Evolutionary conservation across 768 basidiomycete genomes (phyloP).

Genomic region (Serendipita sp.): DNA sequence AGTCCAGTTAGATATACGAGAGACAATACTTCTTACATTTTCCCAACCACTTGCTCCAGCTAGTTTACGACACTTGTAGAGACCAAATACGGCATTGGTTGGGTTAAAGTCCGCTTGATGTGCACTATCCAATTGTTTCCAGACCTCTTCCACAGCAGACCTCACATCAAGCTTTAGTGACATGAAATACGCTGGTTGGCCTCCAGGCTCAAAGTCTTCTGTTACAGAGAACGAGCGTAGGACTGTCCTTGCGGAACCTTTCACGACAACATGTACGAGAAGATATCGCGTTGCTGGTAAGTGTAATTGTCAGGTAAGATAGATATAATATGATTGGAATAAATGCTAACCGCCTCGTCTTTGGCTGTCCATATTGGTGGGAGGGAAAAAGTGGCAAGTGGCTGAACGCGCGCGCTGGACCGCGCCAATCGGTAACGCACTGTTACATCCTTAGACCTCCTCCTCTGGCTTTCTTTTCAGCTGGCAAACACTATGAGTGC

Average conservation of each 20-base stretch:
- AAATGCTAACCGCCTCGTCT: too few relatives aligned
- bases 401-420: too few relatives aligned
- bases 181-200: not conserved
- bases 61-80: not conserved
- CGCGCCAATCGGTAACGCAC: too few relatives aligned
- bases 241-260: not conserved
- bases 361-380: too few relatives aligned
- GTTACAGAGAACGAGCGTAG: not conserved
- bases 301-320: too few relatives aligned
- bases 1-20: not conserved
- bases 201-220: slow-evolving; percentile 2
- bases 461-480: too few relatives aligned
- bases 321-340: too few relatives aligned
- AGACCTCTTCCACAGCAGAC: not conserved
- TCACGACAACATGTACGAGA: not conserved
- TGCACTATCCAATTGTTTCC: not conserved
- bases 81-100: not conserved
- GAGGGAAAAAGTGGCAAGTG: too few relatives aligned
- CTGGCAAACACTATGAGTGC: too few relatives aligned
- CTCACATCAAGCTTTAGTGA: not conserved
- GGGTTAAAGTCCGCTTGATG: not conserved
- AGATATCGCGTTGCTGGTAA: not conserved
- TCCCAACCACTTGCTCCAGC: not conserved
- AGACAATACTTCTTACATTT: not conserved
- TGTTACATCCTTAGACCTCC: too few relatives aligned